phyloP scores from a whole-genome alignment of 108 stramenopile genomes.

The Pseudonitzschia multistriata region DNA sequence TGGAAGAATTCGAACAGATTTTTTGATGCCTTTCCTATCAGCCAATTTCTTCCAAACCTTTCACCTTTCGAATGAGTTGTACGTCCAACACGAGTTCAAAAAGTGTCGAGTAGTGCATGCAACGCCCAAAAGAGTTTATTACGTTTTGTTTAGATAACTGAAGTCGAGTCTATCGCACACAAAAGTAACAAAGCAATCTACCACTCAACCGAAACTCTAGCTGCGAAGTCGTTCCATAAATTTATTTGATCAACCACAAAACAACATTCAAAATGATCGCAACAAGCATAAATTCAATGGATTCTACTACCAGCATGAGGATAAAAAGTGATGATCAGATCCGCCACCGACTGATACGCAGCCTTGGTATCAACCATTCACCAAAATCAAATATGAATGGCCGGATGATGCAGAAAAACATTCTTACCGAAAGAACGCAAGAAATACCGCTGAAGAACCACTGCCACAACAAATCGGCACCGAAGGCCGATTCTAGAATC shows the following conservation, averaged over 20 bases:
- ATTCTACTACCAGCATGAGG: constrained; percentile 5
- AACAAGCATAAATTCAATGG: neutral
- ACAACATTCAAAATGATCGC: neutral
- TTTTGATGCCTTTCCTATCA: neutral
- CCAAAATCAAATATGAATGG: neutral
- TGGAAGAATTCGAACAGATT: neutral
- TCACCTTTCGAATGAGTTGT: neutral
- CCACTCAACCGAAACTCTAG: too few relatives aligned
- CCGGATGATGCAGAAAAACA: neutral
- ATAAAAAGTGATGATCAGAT: constrained; percentile 10
- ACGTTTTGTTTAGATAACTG: too few relatives aligned
- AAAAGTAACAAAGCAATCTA: too few relatives aligned
- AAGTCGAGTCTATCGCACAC: too few relatives aligned
- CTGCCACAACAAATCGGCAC: neutral
- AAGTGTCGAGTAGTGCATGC: too few relatives aligned
- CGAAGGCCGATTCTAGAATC: constrained; percentile 11
- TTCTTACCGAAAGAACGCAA: neutral
- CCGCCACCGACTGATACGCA: constrained; percentile 19
- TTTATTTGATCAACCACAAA: neutral
- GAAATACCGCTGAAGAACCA: constrained; percentile 17
- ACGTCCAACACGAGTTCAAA: too few relatives aligned
- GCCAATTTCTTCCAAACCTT: neutral
- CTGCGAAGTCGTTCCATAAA: too few relatives aligned
- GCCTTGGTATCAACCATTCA: constrained; percentile 7
- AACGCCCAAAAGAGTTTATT: too few relatives aligned